Conservation (phyloP, 2,329 filamentous ascomycete genomes). For the Laburnicola sp. region DNA sequence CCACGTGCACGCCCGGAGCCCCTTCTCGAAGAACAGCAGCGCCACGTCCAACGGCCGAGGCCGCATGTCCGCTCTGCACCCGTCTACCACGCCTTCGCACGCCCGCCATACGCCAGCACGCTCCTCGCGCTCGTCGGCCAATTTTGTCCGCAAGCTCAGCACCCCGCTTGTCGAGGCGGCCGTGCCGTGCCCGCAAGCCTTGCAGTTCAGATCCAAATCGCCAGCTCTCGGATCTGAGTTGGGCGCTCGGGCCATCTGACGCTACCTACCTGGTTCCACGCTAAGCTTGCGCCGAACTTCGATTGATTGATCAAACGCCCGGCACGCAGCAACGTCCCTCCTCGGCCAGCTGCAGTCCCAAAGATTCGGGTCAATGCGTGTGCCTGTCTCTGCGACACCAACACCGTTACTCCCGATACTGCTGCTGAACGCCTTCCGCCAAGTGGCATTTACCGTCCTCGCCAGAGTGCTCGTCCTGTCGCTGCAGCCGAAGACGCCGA, state of each 20-base stretch:
- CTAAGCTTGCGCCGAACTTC: background rate
- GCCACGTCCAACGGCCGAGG: constrained; percentile 39
- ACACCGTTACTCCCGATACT: too few species aligned
- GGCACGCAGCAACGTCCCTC: too few species aligned
- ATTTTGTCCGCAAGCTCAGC: background rate
- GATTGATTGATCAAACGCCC: background rate
- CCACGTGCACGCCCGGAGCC: constrained; percentile 27
- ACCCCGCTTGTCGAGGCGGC: background rate
- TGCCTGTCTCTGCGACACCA: too few species aligned
- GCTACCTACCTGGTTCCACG: background rate
- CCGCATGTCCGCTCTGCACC: background rate
- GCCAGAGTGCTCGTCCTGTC: too few species aligned
- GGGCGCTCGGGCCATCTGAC: constrained; percentile 1
- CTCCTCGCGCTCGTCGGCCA: constrained; percentile 4
- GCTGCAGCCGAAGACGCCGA: background rate
- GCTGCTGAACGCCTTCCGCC: too few species aligned
- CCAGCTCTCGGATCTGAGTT: constrained; percentile 3
- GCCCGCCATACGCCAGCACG: constrained; percentile 15
- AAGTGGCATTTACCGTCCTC: too few species aligned
- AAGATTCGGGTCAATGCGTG: too few species aligned
- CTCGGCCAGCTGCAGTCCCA: too few species aligned
- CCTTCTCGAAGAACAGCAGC: constrained; percentile 27
- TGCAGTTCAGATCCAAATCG: background rate
- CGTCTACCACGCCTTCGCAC: background rate
- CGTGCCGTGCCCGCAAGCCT: background rate